Conservation (phyloP, 441 rosid species). For the Codiaeum variegatum region DNA sequence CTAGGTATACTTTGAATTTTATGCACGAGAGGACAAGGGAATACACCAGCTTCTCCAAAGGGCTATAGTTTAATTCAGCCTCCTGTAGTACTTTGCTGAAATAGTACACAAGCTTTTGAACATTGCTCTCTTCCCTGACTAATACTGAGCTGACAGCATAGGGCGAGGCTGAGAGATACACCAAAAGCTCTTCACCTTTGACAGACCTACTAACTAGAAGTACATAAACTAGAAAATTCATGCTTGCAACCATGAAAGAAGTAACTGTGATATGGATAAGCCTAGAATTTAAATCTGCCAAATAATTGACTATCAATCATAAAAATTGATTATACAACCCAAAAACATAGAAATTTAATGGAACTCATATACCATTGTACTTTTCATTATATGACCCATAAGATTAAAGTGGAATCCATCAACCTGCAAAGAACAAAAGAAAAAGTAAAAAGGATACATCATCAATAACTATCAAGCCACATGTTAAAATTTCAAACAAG, state of each 20-base stretch:
- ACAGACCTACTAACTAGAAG: too few species aligned
- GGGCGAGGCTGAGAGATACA: too few species aligned
- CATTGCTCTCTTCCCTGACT: too few species aligned
- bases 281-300: neutral
- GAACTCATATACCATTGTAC: slow-evolving; percentile 63
- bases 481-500: neutral
- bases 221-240: neutral
- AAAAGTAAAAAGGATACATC: neutral
- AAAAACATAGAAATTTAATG: slow-evolving; percentile 9
- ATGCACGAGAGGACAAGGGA: too few species aligned
- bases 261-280: neutral
- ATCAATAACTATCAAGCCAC: slow-evolving; percentile 22
- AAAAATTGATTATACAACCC: neutral
- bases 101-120: too few species aligned
- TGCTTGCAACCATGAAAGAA: neutral
- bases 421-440: slow-evolving; percentile 50
- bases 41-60: too few species aligned
- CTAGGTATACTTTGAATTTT: too few species aligned
- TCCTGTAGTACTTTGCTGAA: too few species aligned
- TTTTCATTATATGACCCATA: slow-evolving; percentile 95
- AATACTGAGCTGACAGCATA: too few species aligned
- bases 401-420: slow-evolving; percentile 98
- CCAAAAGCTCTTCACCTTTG: too few species aligned
- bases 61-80: too few species aligned
- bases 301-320: neutral